Evolutionary conservation across 805 yeast species (phyloP), one percentile per base, ranked within the genome.

Genomic region (Candida boleticola): DNA sequence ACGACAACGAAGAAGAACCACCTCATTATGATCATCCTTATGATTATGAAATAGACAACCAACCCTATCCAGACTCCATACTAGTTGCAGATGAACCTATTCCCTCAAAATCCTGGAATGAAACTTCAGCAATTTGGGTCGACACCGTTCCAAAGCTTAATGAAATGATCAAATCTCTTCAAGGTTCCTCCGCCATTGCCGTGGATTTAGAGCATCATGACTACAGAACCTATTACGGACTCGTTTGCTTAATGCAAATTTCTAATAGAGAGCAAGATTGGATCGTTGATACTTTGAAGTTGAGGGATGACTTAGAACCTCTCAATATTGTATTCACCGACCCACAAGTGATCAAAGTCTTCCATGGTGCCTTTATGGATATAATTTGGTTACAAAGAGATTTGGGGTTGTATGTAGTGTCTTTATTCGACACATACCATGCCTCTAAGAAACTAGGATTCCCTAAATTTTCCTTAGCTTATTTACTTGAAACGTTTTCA

Each of bases 361-460:
- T 93, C 50, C 99, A 93, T 61, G 99, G 99, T 46, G 96, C 99
- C 0, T 83, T 80, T 52, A 89, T 89, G 96, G 99, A 93, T 70
- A 85, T 93, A 3, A 82, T 89, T 35, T 93, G 99, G 99, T 70
- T 93, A 27, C 99, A 93, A 66, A 74, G 98, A 49, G 99, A 93
- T 57, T 73, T 93, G 42, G 99, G 99, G 0, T 62, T 93, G 7
- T 93, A 93, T 54, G 67, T 93, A 4, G 99, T 93, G 4, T 77
- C 90, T 34, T 63, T 93, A 22, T 92, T 93, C 60, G 99, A 93
- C 62, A 93, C 99, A 0, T 92, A 76, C 60, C 90, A 84, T 64
- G 99, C 99, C 0, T 80, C 96, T 0, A 80, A 78, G 47, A 79
- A 77, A 13, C 67, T 93, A n/a, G 86, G 86, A 0, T 76, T 89